phyloP scores from a whole-genome alignment of 352 stramenopile species.

The Phytophthora megakarya region DNA sequence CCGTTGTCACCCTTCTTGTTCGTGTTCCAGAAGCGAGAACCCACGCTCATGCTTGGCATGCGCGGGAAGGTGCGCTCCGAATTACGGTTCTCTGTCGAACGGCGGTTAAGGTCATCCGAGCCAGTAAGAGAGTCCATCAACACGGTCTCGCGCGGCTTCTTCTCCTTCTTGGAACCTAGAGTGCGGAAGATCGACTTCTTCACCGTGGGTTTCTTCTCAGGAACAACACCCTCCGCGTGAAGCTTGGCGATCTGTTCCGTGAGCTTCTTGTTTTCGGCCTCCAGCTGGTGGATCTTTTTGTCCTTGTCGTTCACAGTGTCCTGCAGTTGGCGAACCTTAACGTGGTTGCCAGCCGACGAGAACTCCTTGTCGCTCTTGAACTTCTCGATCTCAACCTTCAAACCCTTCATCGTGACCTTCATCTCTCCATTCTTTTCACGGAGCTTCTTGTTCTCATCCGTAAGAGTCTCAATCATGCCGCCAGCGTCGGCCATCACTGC shows the following conservation, averaged over 20 bases:
- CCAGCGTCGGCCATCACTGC: conserved; percentile 79
- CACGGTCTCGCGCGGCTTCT: conserved; percentile 55
- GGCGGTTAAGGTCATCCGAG: conserved; percentile 67
- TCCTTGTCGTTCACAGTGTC: conserved; percentile 76
- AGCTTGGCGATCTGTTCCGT: conserved; percentile 67
- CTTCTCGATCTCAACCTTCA: conserved; percentile 77
- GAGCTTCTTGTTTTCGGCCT: conserved; percentile 78
- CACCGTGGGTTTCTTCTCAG: conserved; percentile 56
- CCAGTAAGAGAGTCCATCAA: conserved; percentile 81
- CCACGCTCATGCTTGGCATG: conserved; percentile 68
- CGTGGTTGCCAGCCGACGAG: conserved; percentile 67
- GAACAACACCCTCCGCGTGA: conserved; percentile 39
- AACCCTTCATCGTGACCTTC: conserved; percentile 56
- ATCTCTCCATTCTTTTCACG: conserved; percentile 81
- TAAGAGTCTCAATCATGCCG: conserved; percentile 84
- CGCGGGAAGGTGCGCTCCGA: conserved; percentile 70
- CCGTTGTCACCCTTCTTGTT: conserved; percentile 58
- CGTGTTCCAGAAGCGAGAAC: conserved; percentile 71
- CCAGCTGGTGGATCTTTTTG: conserved; percentile 71
- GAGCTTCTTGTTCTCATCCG: conserved; percentile 79
- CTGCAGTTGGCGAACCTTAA: conserved; percentile 78
- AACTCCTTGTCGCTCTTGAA: conserved; percentile 84
- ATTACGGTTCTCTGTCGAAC: conserved; percentile 58
- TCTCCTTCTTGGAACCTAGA: conserved; percentile 85
- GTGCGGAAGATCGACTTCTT: conserved; percentile 86